Percentiles rank a stretch among this genome's conserved stretches.
These are phyloP conservation scores for Microstegium vimineum DNA, from an alignment of 176 grass and related monocot species.

Conservation along the genomic window DNA sequence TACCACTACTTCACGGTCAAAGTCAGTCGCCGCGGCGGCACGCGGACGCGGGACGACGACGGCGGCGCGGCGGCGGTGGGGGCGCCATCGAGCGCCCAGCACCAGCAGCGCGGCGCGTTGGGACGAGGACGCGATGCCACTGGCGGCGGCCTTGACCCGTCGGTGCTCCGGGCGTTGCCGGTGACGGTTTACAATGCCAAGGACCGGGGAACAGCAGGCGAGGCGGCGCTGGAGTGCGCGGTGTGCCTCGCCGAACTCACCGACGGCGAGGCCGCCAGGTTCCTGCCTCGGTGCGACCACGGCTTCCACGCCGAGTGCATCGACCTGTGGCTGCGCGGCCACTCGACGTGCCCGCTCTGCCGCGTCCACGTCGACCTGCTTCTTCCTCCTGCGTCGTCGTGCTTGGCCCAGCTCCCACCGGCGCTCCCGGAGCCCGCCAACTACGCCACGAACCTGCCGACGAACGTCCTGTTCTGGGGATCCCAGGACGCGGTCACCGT, in stretches of 20 bases:
- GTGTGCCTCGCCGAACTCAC: constrained; percentile 69
- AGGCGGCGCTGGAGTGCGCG: constrained; percentile 45
- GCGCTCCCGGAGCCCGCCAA: constrained; percentile 53
- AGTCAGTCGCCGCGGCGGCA: not conserved
- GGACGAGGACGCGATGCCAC: not conserved
- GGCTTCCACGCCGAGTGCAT: constrained; percentile 77
- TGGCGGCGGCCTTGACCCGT: constrained; percentile 2
- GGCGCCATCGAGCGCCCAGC: not conserved
- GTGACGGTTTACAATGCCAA: constrained; percentile 31
- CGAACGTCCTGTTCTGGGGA: constrained; percentile 61
- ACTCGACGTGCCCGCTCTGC: constrained; percentile 74
- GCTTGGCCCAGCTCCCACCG: constrained; percentile 47
- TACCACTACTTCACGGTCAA: constrained; percentile 22
- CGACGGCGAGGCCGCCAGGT: constrained; percentile 52
- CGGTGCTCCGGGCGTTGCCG: constrained; percentile 28
- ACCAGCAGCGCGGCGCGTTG: not conserved
- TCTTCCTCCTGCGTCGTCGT: constrained; percentile 12
- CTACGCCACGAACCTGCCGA: constrained; percentile 47
- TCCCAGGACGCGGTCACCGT: constrained; percentile 13
- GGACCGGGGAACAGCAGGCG: constrained; percentile 16
- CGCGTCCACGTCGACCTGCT: constrained; percentile 37
- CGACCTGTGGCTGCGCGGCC: constrained; percentile 58
- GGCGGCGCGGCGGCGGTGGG: not conserved
- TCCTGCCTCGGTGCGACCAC: constrained; percentile 47
- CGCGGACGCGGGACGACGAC: not conserved